Percentiles rank a stretch among this genome's conserved stretches.
phyloP scores from a whole-genome alignment of 1,284 basidiomycete genomes.

The Afroboletus lepidellus region DNA sequence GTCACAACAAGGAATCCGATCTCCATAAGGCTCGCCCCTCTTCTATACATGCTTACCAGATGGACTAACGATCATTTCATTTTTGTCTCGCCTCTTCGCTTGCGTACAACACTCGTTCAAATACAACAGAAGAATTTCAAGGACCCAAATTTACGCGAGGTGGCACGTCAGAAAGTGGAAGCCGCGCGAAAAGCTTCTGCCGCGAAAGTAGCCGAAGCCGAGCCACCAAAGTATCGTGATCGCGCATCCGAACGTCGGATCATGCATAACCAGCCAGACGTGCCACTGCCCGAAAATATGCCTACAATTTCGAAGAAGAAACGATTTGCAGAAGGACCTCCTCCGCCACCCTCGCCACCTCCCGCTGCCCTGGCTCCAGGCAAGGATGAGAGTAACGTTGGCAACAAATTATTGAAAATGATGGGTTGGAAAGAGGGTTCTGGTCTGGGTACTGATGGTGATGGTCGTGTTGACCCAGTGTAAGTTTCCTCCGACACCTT shows the following conservation, averaged over 20 bases:
- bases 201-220: constrained; percentile 29
- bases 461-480: constrained; percentile 86
- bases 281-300: constrained; percentile 60
- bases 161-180: constrained; percentile 70
- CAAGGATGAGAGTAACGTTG: constrained; percentile 79
- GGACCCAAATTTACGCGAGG: constrained; percentile 65
- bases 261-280: constrained; percentile 87
- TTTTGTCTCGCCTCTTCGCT: neutral
- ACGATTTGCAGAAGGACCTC: constrained; percentile 60
- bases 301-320: constrained; percentile 41
- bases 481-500: constrained; percentile 28
- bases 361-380: constrained; percentile 63
- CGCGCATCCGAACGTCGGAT: constrained; percentile 85
- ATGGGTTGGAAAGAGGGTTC: constrained; percentile 94
- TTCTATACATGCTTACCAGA: constrained; percentile 28
- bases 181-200: constrained; percentile 42
- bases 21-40: constrained; percentile 81
- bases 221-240: constrained; percentile 83
- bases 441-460: constrained; percentile 78
- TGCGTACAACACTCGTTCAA: constrained; percentile 15
- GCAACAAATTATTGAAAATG: constrained; percentile 89
- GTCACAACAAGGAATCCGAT: constrained; percentile 88
- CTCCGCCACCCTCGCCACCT: constrained; percentile 60
- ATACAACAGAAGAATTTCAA: constrained; percentile 74
- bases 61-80: constrained; percentile 27